Evolutionary conservation across 345 rosid species (phyloP), one percentile per base, ranked within the genome.

Genomic region (Litchi chinensis): DNA sequence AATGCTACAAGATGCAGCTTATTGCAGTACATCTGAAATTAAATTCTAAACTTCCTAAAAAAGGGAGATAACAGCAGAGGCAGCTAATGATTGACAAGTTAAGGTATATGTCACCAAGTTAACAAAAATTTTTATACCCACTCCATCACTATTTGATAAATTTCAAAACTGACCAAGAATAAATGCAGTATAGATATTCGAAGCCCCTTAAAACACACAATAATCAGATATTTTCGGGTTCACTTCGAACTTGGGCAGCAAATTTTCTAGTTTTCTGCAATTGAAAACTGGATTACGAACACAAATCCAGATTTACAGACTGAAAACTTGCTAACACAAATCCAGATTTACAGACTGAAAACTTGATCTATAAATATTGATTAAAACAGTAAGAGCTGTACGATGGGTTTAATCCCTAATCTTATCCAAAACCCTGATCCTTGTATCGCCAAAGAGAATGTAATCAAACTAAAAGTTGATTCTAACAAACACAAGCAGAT

Each of bases 81-180:
- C 2, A 37, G 43, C 71, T 68, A 32, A n/a, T 74, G 56, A 5
- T 44, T 69, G 26, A 60, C 75, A 44, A 68, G 52, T 60, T 56
- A 5, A 60, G 70, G 16, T 79, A 40, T 66, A 56, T 39, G 28
- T 8, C 54, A 19, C 50, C 39, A 71, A 69, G 72, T 44, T 43
- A 5, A 68, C 26, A n/a, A 41, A 68, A 68, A 19, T 0, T 7
- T 41, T n/a, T 18, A 41, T 40, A 67, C 18, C 19, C 10, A 65
- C 26, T 32, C 41, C 22, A 32, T 19, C 18, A 37, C 19, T 6
- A 8, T 32, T 32, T 68, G 19, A 69, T 44, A 24, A 43, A 6
- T 71, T 50, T 48, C 10, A 21, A 16, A 16, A 24, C 9, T 9
- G 44, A 24, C 26, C 32, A 65, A 79, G 22, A 65, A 28, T 12